phyloP scores from a whole-genome alignment of 768 basidiomycete species.

The Hygrocybe punicea region DNA sequence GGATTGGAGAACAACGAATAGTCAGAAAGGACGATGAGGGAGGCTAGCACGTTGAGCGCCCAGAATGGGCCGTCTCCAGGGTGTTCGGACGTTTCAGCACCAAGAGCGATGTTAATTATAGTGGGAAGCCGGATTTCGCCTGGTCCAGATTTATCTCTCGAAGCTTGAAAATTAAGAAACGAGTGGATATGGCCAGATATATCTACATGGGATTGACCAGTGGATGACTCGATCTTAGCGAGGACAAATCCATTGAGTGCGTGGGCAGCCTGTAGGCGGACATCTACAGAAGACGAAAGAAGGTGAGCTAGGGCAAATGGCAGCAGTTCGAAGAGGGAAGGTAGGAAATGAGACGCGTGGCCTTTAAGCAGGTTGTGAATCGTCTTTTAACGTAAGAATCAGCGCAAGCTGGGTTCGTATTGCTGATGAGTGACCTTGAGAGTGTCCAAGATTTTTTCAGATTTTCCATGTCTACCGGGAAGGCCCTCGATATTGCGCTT shows the following conservation, averaged over 20 bases:
- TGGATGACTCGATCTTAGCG: slow-evolving; percentile 31
- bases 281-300: slow-evolving; percentile 22
- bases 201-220: slow-evolving; percentile 18
- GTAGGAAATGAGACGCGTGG: slow-evolving; percentile 48
- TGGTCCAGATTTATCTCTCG: slow-evolving; percentile 1
- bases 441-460: slow-evolving; percentile 33
- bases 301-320: slow-evolving; percentile 36
- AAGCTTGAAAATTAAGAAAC: slow-evolving; percentile 26
- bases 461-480: slow-evolving; percentile 21
- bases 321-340: slow-evolving; percentile 48
- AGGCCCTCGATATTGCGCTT: slow-evolving; percentile 32
- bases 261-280: slow-evolving; percentile 52
- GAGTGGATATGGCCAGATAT: slow-evolving; percentile 26
- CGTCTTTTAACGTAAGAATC: slow-evolving; percentile 25
- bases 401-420: neutral
- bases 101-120: slow-evolving; percentile 29
- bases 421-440: slow-evolving; percentile 27
- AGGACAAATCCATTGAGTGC: slow-evolving; percentile 55
- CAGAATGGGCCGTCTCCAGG: slow-evolving; percentile 37
- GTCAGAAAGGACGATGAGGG: slow-evolving; percentile 48
- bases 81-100: slow-evolving; percentile 16
- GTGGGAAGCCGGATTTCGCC: slow-evolving; percentile 20
- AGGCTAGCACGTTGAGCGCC: slow-evolving; percentile 44
- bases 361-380: slow-evolving; percentile 34
- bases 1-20: slow-evolving; percentile 41